phyloP scores from a whole-genome alignment of 208 protist species.

The Kentomonas sorsogonicus region DNA sequence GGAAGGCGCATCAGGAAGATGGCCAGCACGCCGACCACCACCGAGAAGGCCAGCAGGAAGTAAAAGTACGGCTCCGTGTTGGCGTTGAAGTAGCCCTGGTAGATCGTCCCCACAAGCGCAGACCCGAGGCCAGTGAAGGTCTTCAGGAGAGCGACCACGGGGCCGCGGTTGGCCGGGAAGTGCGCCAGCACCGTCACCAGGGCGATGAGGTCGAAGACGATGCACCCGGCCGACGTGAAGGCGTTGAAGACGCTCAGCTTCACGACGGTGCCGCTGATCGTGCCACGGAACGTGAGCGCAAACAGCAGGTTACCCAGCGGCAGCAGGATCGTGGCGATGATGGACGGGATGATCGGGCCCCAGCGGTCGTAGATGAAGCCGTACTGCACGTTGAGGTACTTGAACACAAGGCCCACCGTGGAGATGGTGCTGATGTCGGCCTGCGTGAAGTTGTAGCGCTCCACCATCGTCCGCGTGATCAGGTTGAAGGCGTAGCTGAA shows the following conservation, averaged over 20 bases:
- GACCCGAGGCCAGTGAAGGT: slow-evolving; percentile 43
- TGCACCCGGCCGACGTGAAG: slow-evolving; percentile 19
- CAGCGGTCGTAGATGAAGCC: slow-evolving; percentile 35
- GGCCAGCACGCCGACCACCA: slow-evolving; percentile 17
- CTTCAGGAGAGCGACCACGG: slow-evolving; percentile 37
- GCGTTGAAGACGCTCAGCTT: slow-evolving; percentile 18
- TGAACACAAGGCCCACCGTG: slow-evolving; percentile 18
- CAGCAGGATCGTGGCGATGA: slow-evolving; percentile 17
- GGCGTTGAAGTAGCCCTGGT: slow-evolving; percentile 30
- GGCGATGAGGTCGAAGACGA: slow-evolving; percentile 24
- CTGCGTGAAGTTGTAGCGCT: slow-evolving; percentile 30
- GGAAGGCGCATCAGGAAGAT: slow-evolving; percentile 25
- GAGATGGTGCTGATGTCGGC: slow-evolving; percentile 37
- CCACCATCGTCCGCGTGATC: slow-evolving; percentile 24
- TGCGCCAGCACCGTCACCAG: slow-evolving; percentile 30
- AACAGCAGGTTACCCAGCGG: slow-evolving; percentile 21
- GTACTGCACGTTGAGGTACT: slow-evolving; percentile 25
- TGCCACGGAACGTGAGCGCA: slow-evolving; percentile 25
- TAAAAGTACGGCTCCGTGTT: slow-evolving; percentile 23
- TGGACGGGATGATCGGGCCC: slow-evolving; percentile 24
- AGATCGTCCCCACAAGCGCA: slow-evolving; percentile 35
- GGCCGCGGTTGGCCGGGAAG: slow-evolving; percentile 28
- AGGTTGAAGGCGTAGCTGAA: slow-evolving; percentile 34
- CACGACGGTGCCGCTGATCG: slow-evolving; percentile 18
- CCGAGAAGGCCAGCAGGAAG: slow-evolving; percentile 21